Evolutionary conservation across 108 stramenopile species (phyloP), one percentile per base, ranked within the genome.

Genomic region (Asterionellopsis glacialis): DNA sequence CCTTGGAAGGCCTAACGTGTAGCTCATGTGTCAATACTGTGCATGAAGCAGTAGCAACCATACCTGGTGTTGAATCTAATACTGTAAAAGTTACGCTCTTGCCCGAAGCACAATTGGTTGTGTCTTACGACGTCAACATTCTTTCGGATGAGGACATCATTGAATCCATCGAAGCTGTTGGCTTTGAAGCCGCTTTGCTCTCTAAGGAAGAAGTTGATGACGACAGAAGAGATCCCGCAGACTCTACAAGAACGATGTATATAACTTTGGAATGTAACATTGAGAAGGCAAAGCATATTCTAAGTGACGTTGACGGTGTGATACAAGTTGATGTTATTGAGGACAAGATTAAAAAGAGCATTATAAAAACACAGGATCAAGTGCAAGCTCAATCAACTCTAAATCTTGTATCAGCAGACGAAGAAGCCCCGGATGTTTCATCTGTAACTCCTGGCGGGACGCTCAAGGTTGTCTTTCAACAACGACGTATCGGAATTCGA

Each of bases 1-100:
- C 55, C 7, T 58, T 77, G 19, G 63, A 51, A 39, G 79, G 79
- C n/a, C 72, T 80, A 74, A 75, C 79, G 22, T 80, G 79, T 40
- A 72, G 62, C 25, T 67, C 70, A 61, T 80, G 79, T 39, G 52
- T 61, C 39, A 64, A 67, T 41, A 51, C 66, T 23, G 21, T 16
- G 21, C 16, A 15, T 11, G 41, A 51, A 28, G 41, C 23, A 10
- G 55, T 28, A 48, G 45, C 39, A 6, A 26, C 15, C 0, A 26
- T 79, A 16, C 23, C 51, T 0, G 72, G 68, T 13, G 67, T 79
- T 4, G 2, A n/a, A 3, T 38, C 26, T 11, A 7, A 33, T 33
- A 33, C 33, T 7, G 72, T 70, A 23, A 28, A 64, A 0, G 71
- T 80, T 21, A 59, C 64, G 9, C 45, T 80, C 45, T 55, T 67